These are phyloP conservation scores for Leccinellum albellum DNA, from an alignment of 768 basidiomycete genomes.

Conservation along the genomic window DNA sequence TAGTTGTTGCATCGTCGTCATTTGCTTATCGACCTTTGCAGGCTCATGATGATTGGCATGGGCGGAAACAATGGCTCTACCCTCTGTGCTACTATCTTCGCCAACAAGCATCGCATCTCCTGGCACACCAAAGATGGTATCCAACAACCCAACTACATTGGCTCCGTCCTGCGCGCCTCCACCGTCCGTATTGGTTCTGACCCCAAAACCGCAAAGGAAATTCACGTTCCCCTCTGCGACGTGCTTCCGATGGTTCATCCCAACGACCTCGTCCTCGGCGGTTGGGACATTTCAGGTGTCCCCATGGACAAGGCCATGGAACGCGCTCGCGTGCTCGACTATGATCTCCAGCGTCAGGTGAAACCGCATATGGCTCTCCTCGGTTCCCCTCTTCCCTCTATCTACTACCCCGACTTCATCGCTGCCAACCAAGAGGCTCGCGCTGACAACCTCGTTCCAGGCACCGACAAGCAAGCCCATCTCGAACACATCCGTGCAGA, in stretches of 20 bases:
- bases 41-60: constrained; percentile 94
- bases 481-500: constrained; percentile 90
- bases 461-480: constrained; percentile 83
- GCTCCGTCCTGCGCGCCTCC: constrained; percentile 92
- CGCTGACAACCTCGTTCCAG: constrained; percentile 89
- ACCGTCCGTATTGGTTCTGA: constrained; percentile 91
- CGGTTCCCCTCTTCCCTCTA: constrained; percentile 83
- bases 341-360: constrained; percentile 95
- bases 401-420: constrained; percentile 98
- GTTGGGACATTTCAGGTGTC: constrained; percentile 93
- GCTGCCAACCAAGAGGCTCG: constrained; percentile 96
- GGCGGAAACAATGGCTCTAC: constrained; percentile 98
- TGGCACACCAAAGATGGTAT: constrained; percentile 93
- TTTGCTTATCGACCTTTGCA: constrained; percentile 26
- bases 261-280: constrained; percentile 94
- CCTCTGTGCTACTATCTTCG: constrained; percentile 89
- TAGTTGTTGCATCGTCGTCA: neutral
- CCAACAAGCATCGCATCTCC: constrained; percentile 89
- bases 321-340: constrained; percentile 91
- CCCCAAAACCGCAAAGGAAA: constrained; percentile 75
- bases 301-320: constrained; percentile 90
- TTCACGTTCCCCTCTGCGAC: constrained; percentile 88
- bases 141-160: constrained; percentile 97
- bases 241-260: constrained; percentile 97
- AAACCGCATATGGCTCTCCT: constrained; percentile 78